Percentiles rank a stretch among this genome's conserved stretches.
These are phyloP conservation scores for Mercurialis annua DNA, from an alignment of 345 rosid species.

Conservation along the genomic window DNA sequence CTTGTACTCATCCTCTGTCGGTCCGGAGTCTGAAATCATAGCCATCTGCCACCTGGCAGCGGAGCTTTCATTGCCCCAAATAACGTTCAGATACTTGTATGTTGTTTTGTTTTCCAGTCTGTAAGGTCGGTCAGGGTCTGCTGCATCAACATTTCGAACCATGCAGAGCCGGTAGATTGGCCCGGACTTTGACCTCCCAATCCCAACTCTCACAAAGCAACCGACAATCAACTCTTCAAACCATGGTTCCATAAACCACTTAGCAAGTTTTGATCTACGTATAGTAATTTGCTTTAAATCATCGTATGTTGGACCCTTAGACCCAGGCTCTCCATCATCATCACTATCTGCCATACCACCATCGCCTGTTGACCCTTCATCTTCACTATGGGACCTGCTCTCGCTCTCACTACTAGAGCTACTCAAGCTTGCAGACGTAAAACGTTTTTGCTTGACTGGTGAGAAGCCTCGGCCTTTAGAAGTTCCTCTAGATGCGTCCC, in stretches of 20 bases:
- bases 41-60: slow-evolving; percentile 99
- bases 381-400: slow-evolving; percentile 80
- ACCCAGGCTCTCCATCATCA: slow-evolving; percentile 66
- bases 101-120: slow-evolving; percentile 84
- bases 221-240: slow-evolving; percentile 95
- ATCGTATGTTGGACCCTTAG: slow-evolving; percentile 61
- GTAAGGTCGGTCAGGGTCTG: slow-evolving; percentile 73
- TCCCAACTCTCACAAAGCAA: slow-evolving; percentile 93
- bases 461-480: slow-evolving; percentile 60
- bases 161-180: slow-evolving; percentile 84
- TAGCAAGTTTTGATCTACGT: slow-evolving; percentile 84
- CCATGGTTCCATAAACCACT: slow-evolving; percentile 99
- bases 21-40: slow-evolving; percentile 90
- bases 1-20: slow-evolving; percentile 82
- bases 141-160: slow-evolving; percentile 88
- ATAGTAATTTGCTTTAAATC: slow-evolving; percentile 84
- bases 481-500: slow-evolving; percentile 69
- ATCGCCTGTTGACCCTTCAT: slow-evolving; percentile 78
- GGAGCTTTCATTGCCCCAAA: slow-evolving; percentile 87
- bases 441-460: slow-evolving; percentile 61
- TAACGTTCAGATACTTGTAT: slow-evolving; percentile 72
- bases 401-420: slow-evolving; percentile 89
- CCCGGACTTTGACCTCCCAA: slow-evolving; percentile 74
- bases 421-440: slow-evolving; percentile 59
- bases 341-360: slow-evolving; percentile 92